A percentile compares a stretch with the other conserved stretches of the same genome.
Evolutionary conservation across 129 eudicot genomes (phyloP).

Genomic region (Artemisia annua): DNA sequence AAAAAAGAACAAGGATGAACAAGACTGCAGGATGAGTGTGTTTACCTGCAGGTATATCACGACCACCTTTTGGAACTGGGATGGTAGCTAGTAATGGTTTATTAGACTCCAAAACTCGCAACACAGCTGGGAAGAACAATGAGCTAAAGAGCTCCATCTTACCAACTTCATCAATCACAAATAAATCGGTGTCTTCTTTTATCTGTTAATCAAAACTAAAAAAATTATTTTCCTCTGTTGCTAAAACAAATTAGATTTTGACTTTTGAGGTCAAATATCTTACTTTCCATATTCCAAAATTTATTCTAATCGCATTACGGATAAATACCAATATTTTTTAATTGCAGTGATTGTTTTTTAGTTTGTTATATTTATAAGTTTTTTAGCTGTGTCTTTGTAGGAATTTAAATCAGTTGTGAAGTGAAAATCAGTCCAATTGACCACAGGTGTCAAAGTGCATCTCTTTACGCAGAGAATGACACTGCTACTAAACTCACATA

Average conservation of each 20-base stretch:
- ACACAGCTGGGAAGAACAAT: constrained; percentile 78
- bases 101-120: constrained; percentile 67
- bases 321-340: constrained; percentile 1
- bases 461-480: not conserved
- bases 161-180: constrained; percentile 92
- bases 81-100: constrained; percentile 73
- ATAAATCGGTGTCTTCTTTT: constrained; percentile 75
- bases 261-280: constrained; percentile 21
- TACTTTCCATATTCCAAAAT: constrained; percentile 1
- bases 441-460: constrained; percentile 11
- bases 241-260: not conserved
- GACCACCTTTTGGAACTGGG: constrained; percentile 72
- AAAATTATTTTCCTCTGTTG: constrained; percentile 7
- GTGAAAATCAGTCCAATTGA: constrained; percentile 10
- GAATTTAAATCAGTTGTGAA: not conserved
- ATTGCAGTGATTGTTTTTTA: not conserved
- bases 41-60: constrained; percentile 90
- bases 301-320: not conserved
- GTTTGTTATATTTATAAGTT: not conserved
- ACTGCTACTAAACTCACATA: not conserved
- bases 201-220: constrained; percentile 40
- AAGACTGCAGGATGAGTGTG: not conserved
- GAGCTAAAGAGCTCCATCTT: constrained; percentile 93
- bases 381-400: not conserved
- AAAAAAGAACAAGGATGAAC: not conserved